Percentiles rank a stretch among this genome's conserved stretches.
These are phyloP conservation scores for Entomortierella beljakovae DNA, from an alignment of 192 early-diverging fungal species.

Conservation along the genomic window DNA sequence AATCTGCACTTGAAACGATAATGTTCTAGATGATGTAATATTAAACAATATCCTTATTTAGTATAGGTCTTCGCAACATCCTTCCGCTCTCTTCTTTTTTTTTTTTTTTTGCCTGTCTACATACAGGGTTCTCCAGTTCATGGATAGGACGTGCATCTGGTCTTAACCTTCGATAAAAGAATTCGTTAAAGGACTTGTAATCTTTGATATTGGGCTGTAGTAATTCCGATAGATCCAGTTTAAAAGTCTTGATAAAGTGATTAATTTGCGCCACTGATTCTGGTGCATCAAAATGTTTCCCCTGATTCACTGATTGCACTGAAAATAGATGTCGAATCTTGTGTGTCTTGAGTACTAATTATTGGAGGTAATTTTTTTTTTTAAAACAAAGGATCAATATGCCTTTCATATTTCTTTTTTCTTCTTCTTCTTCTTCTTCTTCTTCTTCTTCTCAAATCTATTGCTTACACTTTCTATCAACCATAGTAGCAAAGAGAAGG, in stretches of 20 bases:
- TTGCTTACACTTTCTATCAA: conserved; percentile 48
- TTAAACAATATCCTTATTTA: background rate
- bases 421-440: background rate
- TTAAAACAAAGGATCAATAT: background rate
- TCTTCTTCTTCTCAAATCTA: background rate
- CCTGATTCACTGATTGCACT: conserved; percentile 58
- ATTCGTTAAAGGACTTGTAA: conserved; percentile 77
- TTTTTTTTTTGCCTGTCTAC: conserved; percentile 2
- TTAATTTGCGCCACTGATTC: conserved; percentile 69
- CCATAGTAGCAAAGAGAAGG: conserved; percentile 57
- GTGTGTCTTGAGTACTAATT: conserved; percentile 28
- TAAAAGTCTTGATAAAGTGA: conserved; percentile 74
- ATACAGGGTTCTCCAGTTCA: conserved; percentile 40
- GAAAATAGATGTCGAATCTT: conserved; percentile 43
- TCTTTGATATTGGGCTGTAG: conserved; percentile 58
- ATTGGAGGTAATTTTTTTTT: background rate
- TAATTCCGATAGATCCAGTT: conserved; percentile 74
- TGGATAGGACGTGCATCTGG: conserved; percentile 65
- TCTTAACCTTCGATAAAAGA: conserved; percentile 79
- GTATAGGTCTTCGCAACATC: background rate
- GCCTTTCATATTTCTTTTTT: background rate
- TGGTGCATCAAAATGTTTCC: conserved; percentile 72
- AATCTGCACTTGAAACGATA: conserved; percentile 70
- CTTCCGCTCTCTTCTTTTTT: background rate
- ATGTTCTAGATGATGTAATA: conserved; percentile 31